Conservation (phyloP, 192 early-diverging fungal species). For the Coemansia sp. region DNA sequence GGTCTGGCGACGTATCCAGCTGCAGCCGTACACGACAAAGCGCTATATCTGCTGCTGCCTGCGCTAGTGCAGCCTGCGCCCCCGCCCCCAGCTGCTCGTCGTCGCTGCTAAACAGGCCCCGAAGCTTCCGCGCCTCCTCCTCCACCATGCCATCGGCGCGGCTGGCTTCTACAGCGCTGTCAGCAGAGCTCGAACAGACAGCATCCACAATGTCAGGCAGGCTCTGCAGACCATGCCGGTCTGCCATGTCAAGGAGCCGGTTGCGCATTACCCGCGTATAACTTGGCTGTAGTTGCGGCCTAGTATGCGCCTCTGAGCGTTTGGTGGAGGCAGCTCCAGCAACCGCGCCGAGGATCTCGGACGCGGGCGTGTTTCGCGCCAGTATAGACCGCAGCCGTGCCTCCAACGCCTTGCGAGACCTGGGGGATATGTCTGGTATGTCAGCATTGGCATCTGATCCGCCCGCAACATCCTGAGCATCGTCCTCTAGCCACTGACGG, state of each 20-base stretch:
- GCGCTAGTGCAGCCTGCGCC: neutral
- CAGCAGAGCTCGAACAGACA: neutral
- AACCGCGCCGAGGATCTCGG: neutral
- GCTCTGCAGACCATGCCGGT: neutral
- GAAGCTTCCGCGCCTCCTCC: too few relatives aligned
- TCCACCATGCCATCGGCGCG: neutral
- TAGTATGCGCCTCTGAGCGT: too few relatives aligned
- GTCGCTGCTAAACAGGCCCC: neutral
- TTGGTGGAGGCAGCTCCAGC: too few relatives aligned
- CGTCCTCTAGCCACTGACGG: neutral
- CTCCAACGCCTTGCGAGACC: neutral
- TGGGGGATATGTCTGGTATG: neutral
- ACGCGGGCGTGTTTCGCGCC: neutral
- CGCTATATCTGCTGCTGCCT: constrained; percentile 11
- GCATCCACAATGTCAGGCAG: neutral
- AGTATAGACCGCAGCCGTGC: neutral
- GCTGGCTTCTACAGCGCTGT: neutral
- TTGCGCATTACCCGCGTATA: neutral
- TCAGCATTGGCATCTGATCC: too few relatives aligned
- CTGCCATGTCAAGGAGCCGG: neutral
- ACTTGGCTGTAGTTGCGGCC: neutral
- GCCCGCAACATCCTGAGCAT: too few relatives aligned
- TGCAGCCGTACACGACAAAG: neutral
- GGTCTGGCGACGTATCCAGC: neutral
- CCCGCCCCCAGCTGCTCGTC: neutral